Conservation (phyloP, 768 basidiomycete genomes). For the Dacryopinax spathularia region DNA sequence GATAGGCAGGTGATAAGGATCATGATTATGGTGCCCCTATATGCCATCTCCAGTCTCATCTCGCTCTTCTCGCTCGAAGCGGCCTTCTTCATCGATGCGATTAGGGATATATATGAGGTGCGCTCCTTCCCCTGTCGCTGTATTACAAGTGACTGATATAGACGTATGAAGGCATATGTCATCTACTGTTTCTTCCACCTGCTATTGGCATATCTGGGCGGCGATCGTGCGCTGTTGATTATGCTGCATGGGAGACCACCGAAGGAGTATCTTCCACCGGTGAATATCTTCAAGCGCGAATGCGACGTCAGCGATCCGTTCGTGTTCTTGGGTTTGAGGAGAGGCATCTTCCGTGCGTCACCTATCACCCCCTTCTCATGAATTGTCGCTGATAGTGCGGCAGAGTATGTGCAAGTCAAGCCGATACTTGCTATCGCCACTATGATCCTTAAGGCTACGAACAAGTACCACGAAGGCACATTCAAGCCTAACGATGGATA, state of each 20-base stretch:
- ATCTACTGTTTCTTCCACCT: constrained; percentile 87
- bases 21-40: constrained; percentile 93
- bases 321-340: constrained; percentile 82
- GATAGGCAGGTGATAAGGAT: constrained; percentile 80
- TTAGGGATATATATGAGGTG: constrained; percentile 94
- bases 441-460: constrained; percentile 68
- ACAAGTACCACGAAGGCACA: constrained; percentile 81
- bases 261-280: constrained; percentile 73
- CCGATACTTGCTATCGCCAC: constrained; percentile 76
- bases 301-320: constrained; percentile 92
- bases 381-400: not conserved
- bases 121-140: constrained; percentile 13
- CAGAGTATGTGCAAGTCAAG: constrained; percentile 96
- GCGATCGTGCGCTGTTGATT: constrained; percentile 85
- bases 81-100: constrained; percentile 89
- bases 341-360: constrained; percentile 78
- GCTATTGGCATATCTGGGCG: constrained; percentile 72
- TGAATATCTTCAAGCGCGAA: constrained; percentile 66
- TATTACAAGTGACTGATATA: not conserved
- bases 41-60: constrained; percentile 79
- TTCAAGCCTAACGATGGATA: constrained; percentile 78
- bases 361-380: not conserved
- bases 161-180: constrained; percentile 56
- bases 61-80: constrained; percentile 87
- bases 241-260: constrained; percentile 83